phyloP scores from a whole-genome alignment of 441 rosid genomes.

The Kokia cookei region DNA sequence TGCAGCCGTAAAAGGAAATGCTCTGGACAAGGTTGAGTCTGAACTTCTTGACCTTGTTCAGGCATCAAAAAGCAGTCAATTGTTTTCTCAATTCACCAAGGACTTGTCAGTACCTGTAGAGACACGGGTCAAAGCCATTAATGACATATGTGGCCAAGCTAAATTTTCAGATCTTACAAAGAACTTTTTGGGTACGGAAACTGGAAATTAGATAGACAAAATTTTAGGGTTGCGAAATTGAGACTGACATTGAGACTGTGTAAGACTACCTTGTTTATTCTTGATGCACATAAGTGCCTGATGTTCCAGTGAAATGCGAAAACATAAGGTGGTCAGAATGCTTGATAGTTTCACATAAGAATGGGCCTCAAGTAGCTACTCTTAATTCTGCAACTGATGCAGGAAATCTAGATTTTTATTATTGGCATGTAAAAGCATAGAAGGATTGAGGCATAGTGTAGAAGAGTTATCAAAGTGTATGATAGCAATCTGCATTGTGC shows the following conservation, averaged over 20 bases:
- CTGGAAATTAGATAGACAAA: neutral
- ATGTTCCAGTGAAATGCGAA: neutral
- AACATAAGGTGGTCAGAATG: neutral
- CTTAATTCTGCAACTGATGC: neutral
- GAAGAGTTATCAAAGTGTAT: neutral
- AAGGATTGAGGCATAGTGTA: neutral
- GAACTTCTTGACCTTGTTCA: conserved; percentile 60
- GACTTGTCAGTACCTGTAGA: conserved; percentile 66
- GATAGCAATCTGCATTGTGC: neutral
- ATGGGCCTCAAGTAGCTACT: neutral
- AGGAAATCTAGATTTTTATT: neutral
- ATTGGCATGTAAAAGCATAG: neutral
- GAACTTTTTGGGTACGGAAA: conserved; percentile 68
- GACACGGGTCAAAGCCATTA: conserved; percentile 50
- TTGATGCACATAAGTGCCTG: neutral
- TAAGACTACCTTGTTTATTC: neutral
- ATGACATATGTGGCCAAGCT: conserved; percentile 52
- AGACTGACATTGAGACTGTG: neutral
- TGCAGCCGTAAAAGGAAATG: conserved; percentile 58
- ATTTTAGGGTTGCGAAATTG: neutral
- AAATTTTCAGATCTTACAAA: conserved; percentile 58
- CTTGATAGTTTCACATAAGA: neutral
- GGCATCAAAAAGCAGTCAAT: conserved; percentile 54
- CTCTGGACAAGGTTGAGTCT: conserved; percentile 66
- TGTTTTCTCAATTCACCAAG: conserved; percentile 61